Base-by-base conservation (phyloP, 106 monocot species). In the Hemerocallis citrina region DNA sequence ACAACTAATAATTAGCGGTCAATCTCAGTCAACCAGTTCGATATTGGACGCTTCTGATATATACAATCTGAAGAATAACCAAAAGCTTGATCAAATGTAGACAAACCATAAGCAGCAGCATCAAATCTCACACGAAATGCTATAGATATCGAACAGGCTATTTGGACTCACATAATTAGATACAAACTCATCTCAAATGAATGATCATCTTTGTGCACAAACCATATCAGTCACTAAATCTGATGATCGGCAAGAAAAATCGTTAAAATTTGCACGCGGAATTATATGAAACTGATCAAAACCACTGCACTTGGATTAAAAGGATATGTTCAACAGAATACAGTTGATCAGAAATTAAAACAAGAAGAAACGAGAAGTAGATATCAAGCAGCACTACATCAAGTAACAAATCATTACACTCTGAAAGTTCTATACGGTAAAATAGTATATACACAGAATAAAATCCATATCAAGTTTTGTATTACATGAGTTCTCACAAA, bases 391-490 rank as follows among this genome's bases (percentile, higher is more conserved):
- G 11, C 51, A 56, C 3, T 22, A 37, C 23, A 59, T 4, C 1
- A 15, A 0, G 15, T 22, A 59, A 36, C 37, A 4, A 39, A 34
- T 40, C 54, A 29, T 59, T 40, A 59, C 39, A 39, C 24, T 59
- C 23, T 59, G 24, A 34, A 13, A 3, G 39, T 59, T 62, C 28
- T 62, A 31, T 4, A 19, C 44, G 20, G n/a, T 31, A 7, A 62
- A 44, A 62, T 19, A 23, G 43, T 7, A 55, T 66, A 66, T 66
- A 10, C 39, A 55, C 52, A 40, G 38, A 40, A 59, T 34, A 59
- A 59, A 13, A 59, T 14, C 21, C 59, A 45, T 29, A 65, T 25
- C 34, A 14, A 1, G 4, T 21, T 23, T 23, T 22, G 29, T 27
- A 31, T 22, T 48, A 64, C 63, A 34, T 47, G 3, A 41, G 34